phyloP scores from a whole-genome alignment of 257 asterid genomes.

The Penstemon newberryi region DNA sequence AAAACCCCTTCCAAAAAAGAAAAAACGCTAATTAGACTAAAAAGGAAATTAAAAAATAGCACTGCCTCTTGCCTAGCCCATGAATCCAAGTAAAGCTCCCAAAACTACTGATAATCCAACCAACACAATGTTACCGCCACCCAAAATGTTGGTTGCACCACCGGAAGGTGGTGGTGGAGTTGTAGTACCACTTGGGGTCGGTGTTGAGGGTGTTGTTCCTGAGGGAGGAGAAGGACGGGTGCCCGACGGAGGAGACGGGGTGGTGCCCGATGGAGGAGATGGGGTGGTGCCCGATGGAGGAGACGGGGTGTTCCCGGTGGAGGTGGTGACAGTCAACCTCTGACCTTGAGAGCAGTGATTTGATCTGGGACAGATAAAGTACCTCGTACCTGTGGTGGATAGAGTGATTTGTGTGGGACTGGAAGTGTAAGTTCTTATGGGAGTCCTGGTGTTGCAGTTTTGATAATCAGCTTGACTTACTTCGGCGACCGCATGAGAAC shows the following conservation, averaged over 20 bases:
- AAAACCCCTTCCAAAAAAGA: too few relatives aligned
- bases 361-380: conserved; percentile 53
- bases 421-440: conserved; percentile 28
- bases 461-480: conserved; percentile 41
- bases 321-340: conserved; percentile 35
- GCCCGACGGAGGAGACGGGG: conserved; percentile 28
- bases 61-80: conserved; percentile 82
- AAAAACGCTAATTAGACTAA: too few relatives aligned
- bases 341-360: conserved; percentile 59
- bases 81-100: conserved; percentile 42
- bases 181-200: conserved; percentile 13
- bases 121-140: conserved; percentile 32
- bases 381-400: conserved; percentile 36
- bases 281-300: conserved; percentile 22
- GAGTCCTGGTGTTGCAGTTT: conserved; percentile 39
- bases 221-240: conserved; percentile 8
- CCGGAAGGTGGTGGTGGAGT: conserved; percentile 27
- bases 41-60: conserved; percentile 27
- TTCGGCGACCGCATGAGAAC: conserved; percentile 47
- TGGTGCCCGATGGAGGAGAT: conserved; percentile 25
- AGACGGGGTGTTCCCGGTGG: conserved; percentile 29
- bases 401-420: conserved; percentile 52
- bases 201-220: conserved; percentile 17
- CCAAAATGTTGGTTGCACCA: conserved; percentile 35
- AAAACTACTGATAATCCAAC: conserved; percentile 38